Percentiles rank a stretch among this genome's conserved stretches.
Evolutionary conservation across 163 green algal genomes (phyloP).

Genomic region (Volvox carteri): DNA sequence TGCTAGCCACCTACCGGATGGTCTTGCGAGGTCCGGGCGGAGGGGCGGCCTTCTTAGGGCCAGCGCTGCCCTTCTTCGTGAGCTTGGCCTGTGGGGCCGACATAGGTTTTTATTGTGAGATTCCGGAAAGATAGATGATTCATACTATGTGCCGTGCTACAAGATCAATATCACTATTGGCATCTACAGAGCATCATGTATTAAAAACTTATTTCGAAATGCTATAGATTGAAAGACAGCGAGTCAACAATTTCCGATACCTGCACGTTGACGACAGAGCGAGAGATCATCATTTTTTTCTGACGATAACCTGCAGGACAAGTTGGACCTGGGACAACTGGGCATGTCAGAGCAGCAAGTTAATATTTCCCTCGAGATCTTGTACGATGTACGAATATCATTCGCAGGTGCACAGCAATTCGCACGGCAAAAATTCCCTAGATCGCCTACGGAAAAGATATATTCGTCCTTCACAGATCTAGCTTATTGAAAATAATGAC

Average conservation of each 20-base stretch:
- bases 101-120: not conserved
- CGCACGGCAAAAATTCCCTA: not conserved
- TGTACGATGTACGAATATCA: too few species aligned
- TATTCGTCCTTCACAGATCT: too few species aligned
- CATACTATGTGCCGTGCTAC: too few species aligned
- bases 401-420: not conserved
- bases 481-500: too few species aligned
- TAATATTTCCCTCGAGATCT: not conserved
- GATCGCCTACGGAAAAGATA: not conserved
- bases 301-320: not conserved
- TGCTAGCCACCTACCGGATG: conserved; percentile 50
- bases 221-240: not conserved
- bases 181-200: too few species aligned
- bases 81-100: conserved; percentile 55
- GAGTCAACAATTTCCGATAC: too few species aligned
- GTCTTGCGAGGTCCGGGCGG: conserved; percentile 50
- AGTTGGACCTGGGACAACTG: not conserved
- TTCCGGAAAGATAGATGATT: not conserved
- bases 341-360: not conserved
- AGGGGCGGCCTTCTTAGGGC: conserved; percentile 45
- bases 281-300: conserved; percentile 47
- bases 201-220: too few species aligned
- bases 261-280: conserved; percentile 45
- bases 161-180: too few species aligned
- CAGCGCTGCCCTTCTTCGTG: conserved; percentile 63